Percentiles rank a stretch among this genome's conserved stretches.
phyloP scores from a whole-genome alignment of 1,284 basidiomycete species.

The Trichosporon sp. region DNA sequence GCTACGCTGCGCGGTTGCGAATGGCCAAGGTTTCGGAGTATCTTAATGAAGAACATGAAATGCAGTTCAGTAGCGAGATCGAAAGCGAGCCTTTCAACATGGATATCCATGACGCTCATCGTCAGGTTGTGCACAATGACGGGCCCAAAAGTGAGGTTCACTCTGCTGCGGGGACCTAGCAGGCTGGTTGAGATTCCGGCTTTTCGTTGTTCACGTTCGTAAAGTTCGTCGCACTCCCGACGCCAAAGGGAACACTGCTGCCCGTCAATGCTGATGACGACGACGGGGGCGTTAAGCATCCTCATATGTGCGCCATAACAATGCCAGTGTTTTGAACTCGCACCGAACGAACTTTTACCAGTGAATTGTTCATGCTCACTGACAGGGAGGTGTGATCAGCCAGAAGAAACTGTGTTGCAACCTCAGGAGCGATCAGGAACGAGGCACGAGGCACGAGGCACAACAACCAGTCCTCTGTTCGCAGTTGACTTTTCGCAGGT shows the following conservation, averaged over 20 bases:
- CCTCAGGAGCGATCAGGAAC: constrained; percentile 16
- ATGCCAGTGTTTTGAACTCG: background rate
- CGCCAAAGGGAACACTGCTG: background rate
- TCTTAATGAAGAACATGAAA: background rate
- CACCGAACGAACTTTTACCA: background rate
- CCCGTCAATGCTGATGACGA: background rate
- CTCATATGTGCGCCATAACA: background rate
- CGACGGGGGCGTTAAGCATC: background rate
- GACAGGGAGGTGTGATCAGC: background rate
- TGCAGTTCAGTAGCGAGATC: background rate
- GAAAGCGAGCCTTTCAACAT: background rate
- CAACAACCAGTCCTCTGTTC: background rate
- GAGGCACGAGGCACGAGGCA: constrained; percentile 7
- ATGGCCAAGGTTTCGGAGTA: background rate
- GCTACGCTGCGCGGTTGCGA: background rate
- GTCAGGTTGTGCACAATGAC: background rate
- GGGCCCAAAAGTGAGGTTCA: background rate
- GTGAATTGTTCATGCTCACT: background rate
- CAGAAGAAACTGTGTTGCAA: background rate
- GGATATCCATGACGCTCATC: background rate
- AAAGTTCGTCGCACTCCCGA: background rate
- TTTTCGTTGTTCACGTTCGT: background rate
- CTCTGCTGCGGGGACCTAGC: background rate
- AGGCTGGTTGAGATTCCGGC: background rate
- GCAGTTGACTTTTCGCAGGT: background rate